These are phyloP conservation scores for Dictyostelium intermedium DNA, from an alignment of 78 protist genomes.

Conservation along the genomic window DNA sequence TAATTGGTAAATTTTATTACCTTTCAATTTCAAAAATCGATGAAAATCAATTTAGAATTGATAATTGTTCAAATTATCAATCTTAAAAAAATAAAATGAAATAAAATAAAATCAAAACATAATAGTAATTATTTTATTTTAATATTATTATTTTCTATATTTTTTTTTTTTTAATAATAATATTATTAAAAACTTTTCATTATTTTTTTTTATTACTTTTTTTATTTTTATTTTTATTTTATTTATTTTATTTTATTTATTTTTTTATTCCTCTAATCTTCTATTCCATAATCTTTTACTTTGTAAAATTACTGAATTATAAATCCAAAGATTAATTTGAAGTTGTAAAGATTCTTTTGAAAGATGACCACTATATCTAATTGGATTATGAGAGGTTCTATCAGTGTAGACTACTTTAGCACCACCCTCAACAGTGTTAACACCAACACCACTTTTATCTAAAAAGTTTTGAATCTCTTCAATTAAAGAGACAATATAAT, in stretches of 20 bases:
- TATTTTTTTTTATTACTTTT: background rate
- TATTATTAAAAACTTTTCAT: too few species aligned
- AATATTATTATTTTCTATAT: too few species aligned
- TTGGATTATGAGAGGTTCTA: conserved; percentile 51
- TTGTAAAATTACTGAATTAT: conserved; percentile 12
- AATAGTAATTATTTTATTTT: too few species aligned
- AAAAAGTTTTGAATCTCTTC: conserved; percentile 53
- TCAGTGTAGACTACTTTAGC: background rate
- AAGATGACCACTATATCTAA: conserved; percentile 47
- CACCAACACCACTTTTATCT: conserved; percentile 29
- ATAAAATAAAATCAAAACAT: background rate
- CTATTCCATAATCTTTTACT: conserved; percentile 12
- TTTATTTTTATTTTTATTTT: background rate
- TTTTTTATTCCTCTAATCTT: conserved; percentile 1
- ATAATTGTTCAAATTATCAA: background rate
- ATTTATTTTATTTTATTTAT: background rate
- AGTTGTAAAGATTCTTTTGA: background rate
- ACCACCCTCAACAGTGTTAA: conserved; percentile 29
- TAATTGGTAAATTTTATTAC: background rate
- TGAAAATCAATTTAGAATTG: background rate
- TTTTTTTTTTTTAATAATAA: background rate
- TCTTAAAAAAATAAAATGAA: background rate
- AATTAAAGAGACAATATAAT: conserved; percentile 8
- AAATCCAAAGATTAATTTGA: conserved; percentile 39
- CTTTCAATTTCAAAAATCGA: background rate